phyloP scores from a whole-genome alignment of 2,329 filamentous ascomycete species.

The Alternaria sp. region DNA sequence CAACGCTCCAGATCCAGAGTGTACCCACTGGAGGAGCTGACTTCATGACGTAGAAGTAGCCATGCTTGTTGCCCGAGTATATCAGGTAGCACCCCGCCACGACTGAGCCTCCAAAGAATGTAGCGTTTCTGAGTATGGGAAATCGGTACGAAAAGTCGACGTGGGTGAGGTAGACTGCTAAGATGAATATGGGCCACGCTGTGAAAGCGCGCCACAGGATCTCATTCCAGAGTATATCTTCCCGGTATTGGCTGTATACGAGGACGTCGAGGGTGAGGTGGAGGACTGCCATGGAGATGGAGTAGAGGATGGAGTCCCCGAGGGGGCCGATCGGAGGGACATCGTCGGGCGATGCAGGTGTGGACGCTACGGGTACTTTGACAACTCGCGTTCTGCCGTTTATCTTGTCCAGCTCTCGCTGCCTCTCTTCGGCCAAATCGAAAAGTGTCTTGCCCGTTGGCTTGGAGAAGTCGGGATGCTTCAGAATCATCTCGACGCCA shows the following conservation, averaged over 20 bases:
- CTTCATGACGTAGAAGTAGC: constrained; percentile 91
- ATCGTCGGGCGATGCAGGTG: constrained; percentile 18
- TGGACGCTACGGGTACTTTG: constrained; percentile 42
- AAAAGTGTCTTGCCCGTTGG: constrained; percentile 73
- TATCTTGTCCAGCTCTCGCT: constrained; percentile 50
- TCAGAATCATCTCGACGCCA: constrained; percentile 65
- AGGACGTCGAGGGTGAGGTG: constrained; percentile 81
- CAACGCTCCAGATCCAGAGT: constrained; percentile 90
- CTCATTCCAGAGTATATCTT: constrained; percentile 65
- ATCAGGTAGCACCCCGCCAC: constrained; percentile 79
- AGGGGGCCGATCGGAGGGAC: constrained; percentile 53
- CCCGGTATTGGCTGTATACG: constrained; percentile 79
- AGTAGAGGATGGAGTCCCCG: constrained; percentile 57
- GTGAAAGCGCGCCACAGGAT: constrained; percentile 61
- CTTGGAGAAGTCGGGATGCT: constrained; percentile 70
- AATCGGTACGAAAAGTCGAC: constrained; percentile 51
- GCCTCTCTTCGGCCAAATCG: constrained; percentile 70
- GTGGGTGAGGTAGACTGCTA: constrained; percentile 54
- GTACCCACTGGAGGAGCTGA: constrained; percentile 86
- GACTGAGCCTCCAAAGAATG: constrained; percentile 70
- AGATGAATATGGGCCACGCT: constrained; percentile 52
- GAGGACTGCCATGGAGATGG: constrained; percentile 69
- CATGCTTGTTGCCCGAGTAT: constrained; percentile 76
- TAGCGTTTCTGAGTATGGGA: constrained; percentile 52
- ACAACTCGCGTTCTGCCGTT: constrained; percentile 53